phyloP scores from a whole-genome alignment of 306 rosid genomes.

The Datisca glomerata region DNA sequence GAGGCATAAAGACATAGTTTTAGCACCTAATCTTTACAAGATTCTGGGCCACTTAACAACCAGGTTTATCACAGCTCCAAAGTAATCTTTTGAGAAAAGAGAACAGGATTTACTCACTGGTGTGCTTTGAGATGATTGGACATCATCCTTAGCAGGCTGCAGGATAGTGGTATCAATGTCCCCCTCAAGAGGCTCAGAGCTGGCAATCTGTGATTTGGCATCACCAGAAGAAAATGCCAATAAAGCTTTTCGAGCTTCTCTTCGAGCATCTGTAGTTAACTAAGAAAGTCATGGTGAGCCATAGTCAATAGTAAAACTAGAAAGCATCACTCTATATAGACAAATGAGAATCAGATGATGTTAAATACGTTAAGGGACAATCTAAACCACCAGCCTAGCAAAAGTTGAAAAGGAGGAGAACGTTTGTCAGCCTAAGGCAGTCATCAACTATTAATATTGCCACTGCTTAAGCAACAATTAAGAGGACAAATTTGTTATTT shows the following conservation, averaged over 20 bases:
- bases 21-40: too few species aligned
- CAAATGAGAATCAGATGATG: conserved; percentile 6
- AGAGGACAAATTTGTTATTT: too few species aligned
- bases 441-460: too few species aligned
- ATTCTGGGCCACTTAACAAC: too few species aligned
- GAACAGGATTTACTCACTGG: conserved; percentile 42
- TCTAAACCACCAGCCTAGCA: background rate
- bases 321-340: conserved; percentile 5
- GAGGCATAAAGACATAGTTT: too few species aligned
- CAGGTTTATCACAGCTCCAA: too few species aligned
- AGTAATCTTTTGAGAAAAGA: too few species aligned
- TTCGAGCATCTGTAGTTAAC: conserved; percentile 53
- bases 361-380: background rate
- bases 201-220: conserved; percentile 22
- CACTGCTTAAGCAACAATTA: too few species aligned
- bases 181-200: conserved; percentile 27
- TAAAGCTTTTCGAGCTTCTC: conserved; percentile 91
- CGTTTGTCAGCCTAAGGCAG: too few species aligned
- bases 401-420: too few species aligned
- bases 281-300: conserved; percentile 1
- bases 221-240: conserved; percentile 70
- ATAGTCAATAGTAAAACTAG: background rate
- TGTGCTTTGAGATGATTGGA: conserved; percentile 47
- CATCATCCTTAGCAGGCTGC: conserved; percentile 37
- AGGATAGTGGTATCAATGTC: conserved; percentile 24